A percentile compares a stretch with the other conserved stretches of the same genome.
phyloP scores from a whole-genome alignment of 495 filamentous ascomycete genomes.

The Opeltia flavorubescens region DNA sequence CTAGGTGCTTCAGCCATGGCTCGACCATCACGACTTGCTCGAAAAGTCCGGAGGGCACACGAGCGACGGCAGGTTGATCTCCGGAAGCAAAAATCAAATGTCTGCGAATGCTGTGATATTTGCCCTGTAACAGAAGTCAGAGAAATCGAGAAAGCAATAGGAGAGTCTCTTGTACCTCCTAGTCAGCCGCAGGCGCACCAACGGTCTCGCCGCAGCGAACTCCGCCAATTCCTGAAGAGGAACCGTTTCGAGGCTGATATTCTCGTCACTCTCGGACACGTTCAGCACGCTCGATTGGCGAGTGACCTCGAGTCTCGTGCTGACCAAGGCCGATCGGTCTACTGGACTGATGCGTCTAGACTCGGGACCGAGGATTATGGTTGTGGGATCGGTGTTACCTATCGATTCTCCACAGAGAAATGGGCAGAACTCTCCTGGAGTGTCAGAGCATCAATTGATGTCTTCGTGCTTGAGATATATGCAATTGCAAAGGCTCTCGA shows the following conservation, averaged over 20 bases:
- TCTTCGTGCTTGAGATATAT: not conserved
- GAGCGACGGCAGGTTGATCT: not conserved
- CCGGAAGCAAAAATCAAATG: not conserved
- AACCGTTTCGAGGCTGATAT: constrained; percentile 1
- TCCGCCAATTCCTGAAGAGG: constrained; percentile 2
- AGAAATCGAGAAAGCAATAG: not conserved
- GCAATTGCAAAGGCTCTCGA: constrained; percentile 3
- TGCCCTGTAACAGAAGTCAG: not conserved
- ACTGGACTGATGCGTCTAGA: constrained; percentile 1
- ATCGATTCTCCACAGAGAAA: not conserved
- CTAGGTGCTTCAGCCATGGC: not conserved
- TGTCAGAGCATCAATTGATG: not conserved
- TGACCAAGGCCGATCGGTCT: constrained; percentile 2
- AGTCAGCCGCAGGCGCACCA: not conserved
- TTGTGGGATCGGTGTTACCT: constrained; percentile 1
- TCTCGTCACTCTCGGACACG: not conserved
- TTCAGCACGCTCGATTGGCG: not conserved
- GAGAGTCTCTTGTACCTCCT: not conserved
- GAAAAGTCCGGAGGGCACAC: not conserved
- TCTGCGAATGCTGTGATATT: not conserved
- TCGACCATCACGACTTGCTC: not conserved
- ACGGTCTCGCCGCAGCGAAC: not conserved
- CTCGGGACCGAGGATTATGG: not conserved
- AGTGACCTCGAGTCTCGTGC: not conserved
- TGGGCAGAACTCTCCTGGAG: constrained; percentile 3